phyloP scores from a whole-genome alignment of 148 eudicot species.

The Rheum nobile region DNA sequence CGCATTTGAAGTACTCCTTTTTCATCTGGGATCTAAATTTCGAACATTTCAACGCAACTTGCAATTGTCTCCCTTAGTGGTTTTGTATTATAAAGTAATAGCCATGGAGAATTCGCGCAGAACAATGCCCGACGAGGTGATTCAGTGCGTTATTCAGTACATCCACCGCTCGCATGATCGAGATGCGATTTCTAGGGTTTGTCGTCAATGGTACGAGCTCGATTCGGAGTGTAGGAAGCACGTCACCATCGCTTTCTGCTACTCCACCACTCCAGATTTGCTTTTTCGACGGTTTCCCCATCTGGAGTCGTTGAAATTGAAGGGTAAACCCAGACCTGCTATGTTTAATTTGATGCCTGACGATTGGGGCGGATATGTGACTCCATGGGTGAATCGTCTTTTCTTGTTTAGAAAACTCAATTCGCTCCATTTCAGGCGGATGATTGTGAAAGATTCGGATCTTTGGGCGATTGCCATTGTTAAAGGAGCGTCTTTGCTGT shows the following conservation, averaged over 20 bases:
- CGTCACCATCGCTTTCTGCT: slow-evolving; percentile 74
- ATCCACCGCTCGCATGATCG: slow-evolving; percentile 50
- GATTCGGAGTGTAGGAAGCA: slow-evolving; percentile 53
- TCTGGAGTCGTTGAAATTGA: slow-evolving; percentile 54
- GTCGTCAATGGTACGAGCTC: slow-evolving; percentile 49
- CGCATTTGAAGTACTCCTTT: no score
- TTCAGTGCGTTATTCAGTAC: slow-evolving; percentile 49
- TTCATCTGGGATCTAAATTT: no score
- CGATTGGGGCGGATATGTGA: slow-evolving; percentile 81
- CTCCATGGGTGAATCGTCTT: slow-evolving; percentile 41
- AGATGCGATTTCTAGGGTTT: slow-evolving; percentile 43
- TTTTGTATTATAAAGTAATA: no score
- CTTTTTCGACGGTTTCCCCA: slow-evolving; percentile 43
- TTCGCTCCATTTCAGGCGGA: slow-evolving; percentile 60
- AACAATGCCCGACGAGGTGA: slow-evolving; percentile 40
- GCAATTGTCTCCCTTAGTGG: no score
- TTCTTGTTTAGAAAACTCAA: slow-evolving; percentile 30
- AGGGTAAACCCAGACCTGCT: slow-evolving; percentile 86
- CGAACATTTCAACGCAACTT: no score
- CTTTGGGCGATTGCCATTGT: slow-evolving; percentile 34
- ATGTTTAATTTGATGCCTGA: slow-evolving; percentile 86
- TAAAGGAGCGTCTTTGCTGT: slow-evolving; percentile 23
- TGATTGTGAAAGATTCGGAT: slow-evolving; percentile 74
- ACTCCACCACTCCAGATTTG: slow-evolving; percentile 51
- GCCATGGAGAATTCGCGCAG: background rate